phyloP scores from a whole-genome alignment of 2,329 filamentous ascomycete genomes.

The Aspergillus neoniger region DNA sequence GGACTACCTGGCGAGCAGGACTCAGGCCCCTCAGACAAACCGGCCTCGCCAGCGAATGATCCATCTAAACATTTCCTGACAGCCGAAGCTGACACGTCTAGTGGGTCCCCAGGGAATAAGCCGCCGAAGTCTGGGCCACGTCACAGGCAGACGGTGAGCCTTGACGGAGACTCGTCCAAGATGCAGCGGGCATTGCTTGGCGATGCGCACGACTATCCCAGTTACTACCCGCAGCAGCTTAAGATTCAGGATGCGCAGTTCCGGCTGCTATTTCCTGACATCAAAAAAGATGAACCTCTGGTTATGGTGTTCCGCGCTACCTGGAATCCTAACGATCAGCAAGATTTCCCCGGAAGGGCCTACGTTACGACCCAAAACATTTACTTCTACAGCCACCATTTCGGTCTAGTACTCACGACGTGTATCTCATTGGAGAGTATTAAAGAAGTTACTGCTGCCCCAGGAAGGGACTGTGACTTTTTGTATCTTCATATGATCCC shows the following conservation, averaged over 20 bases:
- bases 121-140: conserved; percentile 31
- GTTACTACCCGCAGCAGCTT: conserved; percentile 76
- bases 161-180: conserved; percentile 49
- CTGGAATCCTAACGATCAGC: conserved; percentile 76
- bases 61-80: conserved; percentile 25
- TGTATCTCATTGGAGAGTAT: conserved; percentile 74
- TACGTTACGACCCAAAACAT: conserved; percentile 86
- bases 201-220: conserved; percentile 61
- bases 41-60: conserved; percentile 29
- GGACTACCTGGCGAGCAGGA: conserved; percentile 34
- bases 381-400: conserved; percentile 95
- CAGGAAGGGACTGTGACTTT: conserved; percentile 89
- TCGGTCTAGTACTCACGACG: conserved; percentile 85
- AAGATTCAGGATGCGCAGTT: conserved; percentile 91
- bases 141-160: conserved; percentile 60
- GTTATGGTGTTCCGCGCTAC: conserved; percentile 91
- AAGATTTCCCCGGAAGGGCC: conserved; percentile 79
- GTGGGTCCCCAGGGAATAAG: conserved; percentile 27
- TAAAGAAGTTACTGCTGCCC: conserved; percentile 83
- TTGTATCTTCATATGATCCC: conserved; percentile 80
- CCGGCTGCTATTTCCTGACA: conserved; percentile 81
- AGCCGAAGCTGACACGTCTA: conserved; percentile 23
- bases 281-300: conserved; percentile 74
- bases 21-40: conserved; percentile 16
- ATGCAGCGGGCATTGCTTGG: conserved; percentile 37